These are phyloP conservation scores for Phytophthora lateralis DNA, from an alignment of 352 stramenopile genomes.

Conservation along the genomic window DNA sequence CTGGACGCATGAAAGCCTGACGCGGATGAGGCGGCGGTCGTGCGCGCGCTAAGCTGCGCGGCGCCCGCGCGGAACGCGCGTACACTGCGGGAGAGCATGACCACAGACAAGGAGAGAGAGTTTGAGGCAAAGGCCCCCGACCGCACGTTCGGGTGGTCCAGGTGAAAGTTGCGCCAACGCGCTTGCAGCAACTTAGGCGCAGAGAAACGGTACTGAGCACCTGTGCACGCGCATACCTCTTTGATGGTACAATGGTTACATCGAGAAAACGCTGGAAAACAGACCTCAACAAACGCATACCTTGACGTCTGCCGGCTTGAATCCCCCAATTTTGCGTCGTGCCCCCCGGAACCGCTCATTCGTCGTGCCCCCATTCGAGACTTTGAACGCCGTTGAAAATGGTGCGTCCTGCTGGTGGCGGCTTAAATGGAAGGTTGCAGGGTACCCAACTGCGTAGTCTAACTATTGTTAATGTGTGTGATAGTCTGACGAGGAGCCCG, in stretches of 20 bases:
- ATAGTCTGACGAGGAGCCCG: constrained; percentile 87
- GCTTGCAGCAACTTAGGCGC: background rate
- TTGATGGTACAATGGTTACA: no score
- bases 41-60: constrained; percentile 32
- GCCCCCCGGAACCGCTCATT: constrained; percentile 23
- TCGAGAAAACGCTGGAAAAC: background rate
- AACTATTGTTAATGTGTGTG: background rate
- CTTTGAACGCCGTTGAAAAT: constrained; percentile 28
- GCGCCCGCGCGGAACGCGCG: constrained; percentile 44
- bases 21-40: constrained; percentile 4
- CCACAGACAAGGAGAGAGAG: constrained; percentile 20
- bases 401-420: constrained; percentile 14
- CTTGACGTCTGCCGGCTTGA: background rate
- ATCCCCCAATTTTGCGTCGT: background rate
- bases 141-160: constrained; percentile 25
- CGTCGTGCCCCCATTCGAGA: constrained; percentile 11
- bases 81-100: constrained; percentile 70
- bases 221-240: background rate
- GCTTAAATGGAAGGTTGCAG: background rate
- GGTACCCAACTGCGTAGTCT: background rate
- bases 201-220: background rate
- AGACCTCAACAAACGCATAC: background rate
- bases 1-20: constrained; percentile 57
- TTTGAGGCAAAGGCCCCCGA: constrained; percentile 18
- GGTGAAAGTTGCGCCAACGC: constrained; percentile 2